These are phyloP conservation scores for Cercospora brassicicola DNA, from an alignment of 2,329 filamentous ascomycete species.

Conservation along the genomic window DNA sequence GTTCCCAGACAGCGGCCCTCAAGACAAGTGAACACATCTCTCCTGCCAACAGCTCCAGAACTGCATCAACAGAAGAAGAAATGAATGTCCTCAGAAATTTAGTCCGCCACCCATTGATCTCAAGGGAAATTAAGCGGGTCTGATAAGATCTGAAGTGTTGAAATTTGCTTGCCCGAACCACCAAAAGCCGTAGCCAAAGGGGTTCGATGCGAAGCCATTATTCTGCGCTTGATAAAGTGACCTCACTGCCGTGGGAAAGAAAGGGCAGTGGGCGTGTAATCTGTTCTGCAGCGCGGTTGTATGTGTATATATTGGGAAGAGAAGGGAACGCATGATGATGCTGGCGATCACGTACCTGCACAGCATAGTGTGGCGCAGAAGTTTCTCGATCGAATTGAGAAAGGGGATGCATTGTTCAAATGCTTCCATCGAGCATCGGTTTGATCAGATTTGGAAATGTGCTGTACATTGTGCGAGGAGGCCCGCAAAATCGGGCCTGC, in stretches of 20 bases:
- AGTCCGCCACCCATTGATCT: slow-evolving; percentile 37
- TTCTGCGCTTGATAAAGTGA: slow-evolving; percentile 30
- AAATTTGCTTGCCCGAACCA: slow-evolving; percentile 4
- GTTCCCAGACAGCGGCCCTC: too few relatives aligned
- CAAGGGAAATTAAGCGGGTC: slow-evolving; percentile 34
- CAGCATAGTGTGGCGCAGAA: background rate
- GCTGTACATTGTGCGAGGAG: slow-evolving; percentile 8
- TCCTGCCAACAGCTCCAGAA: too few relatives aligned
- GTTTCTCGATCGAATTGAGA: background rate
- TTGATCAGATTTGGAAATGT: background rate
- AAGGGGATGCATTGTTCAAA: background rate
- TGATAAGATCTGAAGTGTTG: slow-evolving; percentile 32
- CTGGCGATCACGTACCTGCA: background rate
- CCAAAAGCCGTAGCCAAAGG: background rate
- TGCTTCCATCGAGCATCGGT: background rate
- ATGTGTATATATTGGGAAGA: slow-evolving; percentile 11
- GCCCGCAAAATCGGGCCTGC: background rate
- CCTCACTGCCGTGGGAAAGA: slow-evolving; percentile 33
- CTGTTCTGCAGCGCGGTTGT: slow-evolving; percentile 36
- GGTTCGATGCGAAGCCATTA: slow-evolving; percentile 3
- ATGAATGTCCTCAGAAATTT: slow-evolving; percentile 35
- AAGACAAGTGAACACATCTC: too few relatives aligned
- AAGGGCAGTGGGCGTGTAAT: slow-evolving; percentile 35
- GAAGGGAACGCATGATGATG: background rate
- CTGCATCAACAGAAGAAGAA: too few relatives aligned